A percentile compares a stretch with the other conserved stretches of the same genome.
These are phyloP conservation scores for Smittium culicis DNA, from an alignment of 371 early-diverging fungal species.

Conservation along the genomic window DNA sequence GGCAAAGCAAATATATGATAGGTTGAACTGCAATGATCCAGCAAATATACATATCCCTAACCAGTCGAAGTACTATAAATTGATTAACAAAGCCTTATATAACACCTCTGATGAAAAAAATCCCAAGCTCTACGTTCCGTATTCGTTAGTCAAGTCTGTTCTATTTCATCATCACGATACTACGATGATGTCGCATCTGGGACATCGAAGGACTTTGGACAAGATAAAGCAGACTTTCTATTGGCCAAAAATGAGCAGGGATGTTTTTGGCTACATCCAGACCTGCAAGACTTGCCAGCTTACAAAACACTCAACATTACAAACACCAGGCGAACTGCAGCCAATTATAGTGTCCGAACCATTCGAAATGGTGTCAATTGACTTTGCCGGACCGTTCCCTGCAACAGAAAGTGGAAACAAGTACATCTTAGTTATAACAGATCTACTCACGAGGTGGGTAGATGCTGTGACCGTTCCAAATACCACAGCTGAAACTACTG, in stretches of 20 bases:
- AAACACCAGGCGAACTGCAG: background rate
- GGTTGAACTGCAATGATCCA: background rate
- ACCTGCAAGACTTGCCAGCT: background rate
- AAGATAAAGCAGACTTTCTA: background rate
- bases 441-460: slow-evolving; percentile 3
- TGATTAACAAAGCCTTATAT: background rate
- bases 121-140: background rate
- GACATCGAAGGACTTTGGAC: background rate
- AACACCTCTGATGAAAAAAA: background rate
- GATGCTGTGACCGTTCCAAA: background rate
- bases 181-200: background rate
- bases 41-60: background rate
- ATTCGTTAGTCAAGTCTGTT: background rate
- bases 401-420: background rate
- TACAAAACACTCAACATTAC: background rate
- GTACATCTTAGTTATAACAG: background rate
- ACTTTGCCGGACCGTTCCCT: slow-evolving; percentile 1
- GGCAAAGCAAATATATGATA: background rate
- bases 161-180: slow-evolving; percentile 1
- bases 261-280: slow-evolving; percentile 3
- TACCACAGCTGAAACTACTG: background rate
- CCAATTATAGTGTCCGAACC: slow-evolving; percentile 2
- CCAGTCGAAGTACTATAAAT: background rate
- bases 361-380: slow-evolving; percentile 3
- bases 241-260: slow-evolving; percentile 4